Conservation (phyloP, 2,329 filamentous ascomycete genomes). For the Ascochyta viciae-villosae region DNA sequence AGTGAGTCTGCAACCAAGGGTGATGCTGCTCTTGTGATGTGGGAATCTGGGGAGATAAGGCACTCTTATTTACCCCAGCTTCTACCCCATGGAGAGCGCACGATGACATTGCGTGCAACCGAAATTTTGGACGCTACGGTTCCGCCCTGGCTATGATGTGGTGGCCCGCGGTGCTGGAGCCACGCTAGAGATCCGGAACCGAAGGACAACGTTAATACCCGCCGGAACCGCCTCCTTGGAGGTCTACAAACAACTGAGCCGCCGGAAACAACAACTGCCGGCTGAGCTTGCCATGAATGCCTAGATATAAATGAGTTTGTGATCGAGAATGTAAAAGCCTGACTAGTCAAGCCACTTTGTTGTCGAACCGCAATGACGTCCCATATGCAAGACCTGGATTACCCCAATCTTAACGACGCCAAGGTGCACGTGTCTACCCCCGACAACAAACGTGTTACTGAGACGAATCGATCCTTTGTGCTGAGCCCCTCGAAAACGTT, state of each 20-base stretch:
- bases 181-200: not conserved
- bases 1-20: not conserved
- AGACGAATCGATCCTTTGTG: conserved; percentile 13
- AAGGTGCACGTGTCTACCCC: not conserved
- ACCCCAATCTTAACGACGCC: not conserved
- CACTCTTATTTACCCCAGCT: conserved; percentile 71
- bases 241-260: not conserved
- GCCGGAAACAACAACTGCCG: not conserved
- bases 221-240: not conserved
- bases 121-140: not conserved
- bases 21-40: conserved; percentile 3
- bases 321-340: not conserved
- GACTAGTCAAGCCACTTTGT: not conserved
- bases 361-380: not conserved
- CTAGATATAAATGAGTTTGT: not conserved
- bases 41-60: conserved; percentile 42
- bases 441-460: not conserved
- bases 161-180: not conserved
- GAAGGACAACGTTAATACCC: not conserved
- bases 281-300: not conserved
- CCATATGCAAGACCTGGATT: not conserved
- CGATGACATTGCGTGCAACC: not conserved
- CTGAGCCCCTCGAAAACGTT: conserved; percentile 12
- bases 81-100: conserved; percentile 70
- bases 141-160: not conserved